These are phyloP conservation scores for Leishmania gerbilli DNA, from an alignment of 208 protist species.

Conservation along the genomic window DNA sequence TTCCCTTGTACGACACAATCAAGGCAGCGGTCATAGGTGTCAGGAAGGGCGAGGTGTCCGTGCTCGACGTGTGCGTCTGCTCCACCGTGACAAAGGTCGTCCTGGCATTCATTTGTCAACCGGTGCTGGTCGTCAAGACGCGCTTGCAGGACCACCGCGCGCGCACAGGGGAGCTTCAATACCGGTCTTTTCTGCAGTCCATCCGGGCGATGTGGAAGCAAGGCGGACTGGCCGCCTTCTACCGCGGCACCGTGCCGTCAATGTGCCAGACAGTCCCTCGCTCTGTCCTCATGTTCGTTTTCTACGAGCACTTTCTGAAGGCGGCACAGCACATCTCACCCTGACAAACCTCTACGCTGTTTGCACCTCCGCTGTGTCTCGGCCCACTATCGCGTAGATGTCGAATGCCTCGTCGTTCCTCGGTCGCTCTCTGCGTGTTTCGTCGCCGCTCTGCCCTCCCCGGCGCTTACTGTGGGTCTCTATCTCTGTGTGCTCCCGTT, in stretches of 20 bases:
- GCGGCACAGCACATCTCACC: constrained; percentile 11
- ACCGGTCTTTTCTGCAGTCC: constrained; percentile 69
- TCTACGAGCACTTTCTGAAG: constrained; percentile 82
- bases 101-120: constrained; percentile 60
- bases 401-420: background rate
- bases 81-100: constrained; percentile 66
- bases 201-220: constrained; percentile 39
- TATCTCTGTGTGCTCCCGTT: background rate
- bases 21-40: constrained; percentile 36
- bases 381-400: background rate
- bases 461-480: background rate
- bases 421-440: background rate
- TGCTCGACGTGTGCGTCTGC: constrained; percentile 62
- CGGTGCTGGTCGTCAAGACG: constrained; percentile 79
- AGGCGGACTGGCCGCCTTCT: constrained; percentile 56
- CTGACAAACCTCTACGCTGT: background rate
- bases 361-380: background rate
- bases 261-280: constrained; percentile 79
- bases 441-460: background rate
- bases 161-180: constrained; percentile 58
- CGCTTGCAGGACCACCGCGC: constrained; percentile 86
- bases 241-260: constrained; percentile 68
- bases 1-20: constrained; percentile 85
- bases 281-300: constrained; percentile 68
- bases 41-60: constrained; percentile 31